Evolutionary conservation across 2,329 filamentous ascomycete genomes (phyloP), one percentile per base, ranked within the genome.

Genomic region (Cordyceps militaris): DNA sequence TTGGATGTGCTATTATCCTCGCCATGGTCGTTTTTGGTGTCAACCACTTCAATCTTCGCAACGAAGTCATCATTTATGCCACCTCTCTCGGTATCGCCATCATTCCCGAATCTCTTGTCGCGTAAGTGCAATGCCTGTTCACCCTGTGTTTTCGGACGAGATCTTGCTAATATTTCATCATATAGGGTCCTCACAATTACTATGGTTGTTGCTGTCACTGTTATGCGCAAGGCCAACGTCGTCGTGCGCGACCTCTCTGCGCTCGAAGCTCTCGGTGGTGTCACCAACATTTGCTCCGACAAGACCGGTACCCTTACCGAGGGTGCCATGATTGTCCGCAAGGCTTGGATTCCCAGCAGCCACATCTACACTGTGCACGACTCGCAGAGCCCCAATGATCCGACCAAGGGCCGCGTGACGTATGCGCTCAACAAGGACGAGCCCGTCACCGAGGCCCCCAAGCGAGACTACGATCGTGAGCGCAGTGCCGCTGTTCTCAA

Each of bases 201-300:
- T 40, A 87, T 88, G 76, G 82, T 84, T 24, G 82, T 84, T 34
- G 83, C 82, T 14, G 81, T 82, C 10, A 85, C 82, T 48, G 79
- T 82, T 40, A 86, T 86, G 83, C 77, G 82, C 59, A 82, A 84
- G 66, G 76, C 81, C 36, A 81, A 86, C 61, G 83, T 87, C 43
- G 81, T 87, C 55, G 81, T 86, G 28, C 78, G 83, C 62, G 85
- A 87, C 64, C 75, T 89, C 44, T 83, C 83, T 3, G 83, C 84
- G 0, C 77, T 89, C 0, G 86, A 89, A 64, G 84, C 85, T 13
- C 77, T 89, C 2, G 86, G 86, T 13, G 85, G 83, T 44, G 85
- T 89, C 24, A 88, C 85, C 58, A 84, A 87, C 66, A 87, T 89
- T 64, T 89, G 86, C 70, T 88, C 85, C 24, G 86, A 88, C 72